Conservation (phyloP, 1,284 basidiomycete species). For the Cystodermella granulosa region DNA sequence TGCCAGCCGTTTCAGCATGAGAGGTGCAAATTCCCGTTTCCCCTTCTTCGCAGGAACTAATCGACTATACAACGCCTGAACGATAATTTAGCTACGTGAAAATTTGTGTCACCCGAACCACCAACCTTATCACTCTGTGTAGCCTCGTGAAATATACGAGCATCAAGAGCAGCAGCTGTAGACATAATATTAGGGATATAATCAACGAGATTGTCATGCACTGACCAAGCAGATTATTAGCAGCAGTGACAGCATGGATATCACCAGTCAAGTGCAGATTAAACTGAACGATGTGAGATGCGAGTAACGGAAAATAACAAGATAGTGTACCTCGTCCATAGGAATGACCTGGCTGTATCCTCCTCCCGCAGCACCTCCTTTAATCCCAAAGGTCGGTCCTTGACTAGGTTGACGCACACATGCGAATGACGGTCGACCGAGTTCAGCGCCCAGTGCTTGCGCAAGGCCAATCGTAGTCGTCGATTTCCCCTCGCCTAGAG, state of each 20-base stretch:
- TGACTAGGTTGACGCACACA: conserved; percentile 99
- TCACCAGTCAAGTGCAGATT: conserved; percentile 96
- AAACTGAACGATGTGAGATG: conserved; percentile 55
- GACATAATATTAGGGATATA: too few relatives aligned
- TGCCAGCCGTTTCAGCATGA: conserved; percentile 92
- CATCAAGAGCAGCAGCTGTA: conserved; percentile 89
- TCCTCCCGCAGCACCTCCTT: conserved; percentile 97
- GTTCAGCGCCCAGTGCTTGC: conserved; percentile 93
- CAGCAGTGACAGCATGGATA: conserved; percentile 96
- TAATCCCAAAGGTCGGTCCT: conserved; percentile 98
- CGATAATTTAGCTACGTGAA: not conserved
- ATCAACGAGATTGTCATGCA: conserved; percentile 1
- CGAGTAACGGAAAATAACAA: conserved; percentile 7
- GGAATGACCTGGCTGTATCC: conserved; percentile 99
- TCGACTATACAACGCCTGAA: conserved; percentile 79
- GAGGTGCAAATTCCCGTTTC: conserved; percentile 87
- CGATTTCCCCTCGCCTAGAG: conserved; percentile 96
- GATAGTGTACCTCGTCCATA: conserved; percentile 81
- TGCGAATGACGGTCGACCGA: conserved; percentile 89
- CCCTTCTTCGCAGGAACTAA: conserved; percentile 93
- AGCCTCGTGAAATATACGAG: conserved; percentile 96
- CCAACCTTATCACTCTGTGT: conserved; percentile 90
- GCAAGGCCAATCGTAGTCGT: conserved; percentile 97
- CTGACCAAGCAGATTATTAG: conserved; percentile 89
- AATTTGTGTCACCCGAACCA: not conserved